Conservation (phyloP, 257 asterid species). For the Anisodus tanguticus region DNA sequence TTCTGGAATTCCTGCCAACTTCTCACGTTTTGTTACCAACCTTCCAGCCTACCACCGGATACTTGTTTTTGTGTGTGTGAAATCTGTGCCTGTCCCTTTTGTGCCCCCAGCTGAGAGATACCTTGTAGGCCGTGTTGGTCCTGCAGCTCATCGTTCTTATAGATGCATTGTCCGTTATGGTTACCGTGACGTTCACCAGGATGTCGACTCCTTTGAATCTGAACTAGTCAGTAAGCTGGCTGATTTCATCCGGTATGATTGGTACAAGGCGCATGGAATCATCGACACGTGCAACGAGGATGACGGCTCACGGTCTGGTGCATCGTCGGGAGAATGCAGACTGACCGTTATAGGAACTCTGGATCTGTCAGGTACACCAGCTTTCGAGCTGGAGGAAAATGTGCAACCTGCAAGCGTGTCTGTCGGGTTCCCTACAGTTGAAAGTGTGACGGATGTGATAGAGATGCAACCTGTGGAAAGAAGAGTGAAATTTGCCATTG, state of each 20-base stretch:
- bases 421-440: slow-evolving; percentile 53
- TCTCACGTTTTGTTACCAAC: slow-evolving; percentile 90
- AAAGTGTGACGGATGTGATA: slow-evolving; percentile 49
- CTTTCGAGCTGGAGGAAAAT: slow-evolving; percentile 63
- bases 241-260: slow-evolving; percentile 78
- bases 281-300: slow-evolving; percentile 45
- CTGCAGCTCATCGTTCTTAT: slow-evolving; percentile 82
- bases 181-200: slow-evolving; percentile 92
- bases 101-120: slow-evolving; percentile 85
- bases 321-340: slow-evolving; percentile 62
- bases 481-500: slow-evolving; percentile 63
- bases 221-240: slow-evolving; percentile 64
- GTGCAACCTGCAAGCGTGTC: slow-evolving; percentile 76
- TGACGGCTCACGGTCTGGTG: slow-evolving; percentile 47
- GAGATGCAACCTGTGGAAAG: slow-evolving; percentile 57
- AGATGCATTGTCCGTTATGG: slow-evolving; percentile 93
- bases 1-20: slow-evolving; percentile 93
- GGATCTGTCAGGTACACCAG: slow-evolving; percentile 43
- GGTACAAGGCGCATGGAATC: slow-evolving; percentile 53
- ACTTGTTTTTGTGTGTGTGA: slow-evolving; percentile 85
- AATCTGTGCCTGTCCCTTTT: slow-evolving; percentile 86
- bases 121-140: slow-evolving; percentile 94
- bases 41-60: slow-evolving; percentile 95
- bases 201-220: slow-evolving; percentile 81
- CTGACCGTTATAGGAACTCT: slow-evolving; percentile 78